phyloP scores from a whole-genome alignment of 2,329 filamentous ascomycete genomes.

The Trichoderma sp. region DNA sequence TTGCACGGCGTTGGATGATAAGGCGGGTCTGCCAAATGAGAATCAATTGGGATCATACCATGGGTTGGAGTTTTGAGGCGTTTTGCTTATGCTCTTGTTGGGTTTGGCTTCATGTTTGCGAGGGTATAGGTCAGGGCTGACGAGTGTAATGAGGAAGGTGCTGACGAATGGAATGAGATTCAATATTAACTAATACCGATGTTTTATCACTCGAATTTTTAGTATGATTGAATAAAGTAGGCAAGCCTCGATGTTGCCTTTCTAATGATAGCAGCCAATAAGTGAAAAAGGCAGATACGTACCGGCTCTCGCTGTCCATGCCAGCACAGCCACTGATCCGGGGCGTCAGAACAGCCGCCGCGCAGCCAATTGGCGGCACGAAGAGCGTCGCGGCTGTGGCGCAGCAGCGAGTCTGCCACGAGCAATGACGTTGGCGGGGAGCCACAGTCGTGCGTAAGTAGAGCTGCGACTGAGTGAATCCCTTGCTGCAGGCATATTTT shows the following conservation, averaged over 20 bases:
- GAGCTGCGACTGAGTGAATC: background rate
- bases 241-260: background rate
- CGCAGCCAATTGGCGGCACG: background rate
- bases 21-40: background rate
- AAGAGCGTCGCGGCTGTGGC: constrained; percentile 23
- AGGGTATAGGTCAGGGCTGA: constrained; percentile 3
- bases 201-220: background rate
- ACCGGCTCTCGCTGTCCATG: background rate
- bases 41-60: background rate
- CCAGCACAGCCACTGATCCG: background rate
- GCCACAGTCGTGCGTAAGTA: constrained; percentile 15
- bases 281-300: background rate
- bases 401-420: constrained; percentile 1
- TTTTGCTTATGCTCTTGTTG: background rate
- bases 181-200: background rate
- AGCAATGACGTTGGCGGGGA: constrained; percentile 22
- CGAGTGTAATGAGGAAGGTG: background rate
- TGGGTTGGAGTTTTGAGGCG: background rate
- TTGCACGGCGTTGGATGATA: background rate
- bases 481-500: background rate
- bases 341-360: background rate
- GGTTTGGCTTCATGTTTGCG: background rate
- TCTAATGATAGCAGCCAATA: background rate
- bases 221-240: background rate
- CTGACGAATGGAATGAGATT: constrained; percentile 1